Percentiles rank a stretch among this genome's conserved stretches.
Evolutionary conservation across 2,329 filamentous ascomycete genomes (phyloP).

Genomic region (Rutstroemia sp.): DNA sequence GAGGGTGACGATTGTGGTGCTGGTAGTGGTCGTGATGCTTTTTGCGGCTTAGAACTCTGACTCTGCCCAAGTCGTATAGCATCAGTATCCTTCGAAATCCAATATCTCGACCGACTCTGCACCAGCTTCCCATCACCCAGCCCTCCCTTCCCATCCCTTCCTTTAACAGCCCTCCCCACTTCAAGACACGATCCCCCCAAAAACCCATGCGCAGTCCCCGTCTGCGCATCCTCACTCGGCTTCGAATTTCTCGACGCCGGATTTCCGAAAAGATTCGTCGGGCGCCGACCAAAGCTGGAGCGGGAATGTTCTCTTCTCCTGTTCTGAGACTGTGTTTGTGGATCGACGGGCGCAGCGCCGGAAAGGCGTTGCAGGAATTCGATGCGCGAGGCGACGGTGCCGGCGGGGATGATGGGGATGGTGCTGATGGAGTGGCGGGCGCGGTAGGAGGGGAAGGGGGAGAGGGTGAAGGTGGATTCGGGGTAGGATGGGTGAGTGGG

Average conservation of each 20-base stretch:
- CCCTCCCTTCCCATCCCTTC: background rate
- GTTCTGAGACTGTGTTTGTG: background rate
- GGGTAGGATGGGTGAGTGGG: background rate
- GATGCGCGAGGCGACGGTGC: conserved; percentile 31
- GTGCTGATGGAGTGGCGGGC: background rate
- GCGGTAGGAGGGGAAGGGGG: background rate
- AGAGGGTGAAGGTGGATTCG: background rate
- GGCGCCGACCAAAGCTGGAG: conserved; percentile 29
- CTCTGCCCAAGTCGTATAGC: no score
- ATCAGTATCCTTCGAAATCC: no score
- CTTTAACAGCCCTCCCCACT: conserved; percentile 21
- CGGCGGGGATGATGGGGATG: conserved; percentile 22
- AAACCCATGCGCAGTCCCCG: conserved; percentile 27
- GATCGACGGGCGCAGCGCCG: background rate
- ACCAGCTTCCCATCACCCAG: background rate
- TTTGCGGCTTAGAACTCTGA: no score
- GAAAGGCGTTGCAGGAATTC: conserved; percentile 28
- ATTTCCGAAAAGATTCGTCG: conserved; percentile 17
- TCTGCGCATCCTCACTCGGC: conserved; percentile 20
- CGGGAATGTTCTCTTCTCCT: conserved; percentile 2
- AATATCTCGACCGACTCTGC: no score
- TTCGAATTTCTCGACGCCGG: conserved; percentile 23
- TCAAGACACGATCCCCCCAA: conserved; percentile 22
- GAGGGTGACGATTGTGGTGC: no score
- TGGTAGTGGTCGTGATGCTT: no score